Conservation (phyloP, 768 basidiomycete genomes). For the Pholiota microspora region DNA sequence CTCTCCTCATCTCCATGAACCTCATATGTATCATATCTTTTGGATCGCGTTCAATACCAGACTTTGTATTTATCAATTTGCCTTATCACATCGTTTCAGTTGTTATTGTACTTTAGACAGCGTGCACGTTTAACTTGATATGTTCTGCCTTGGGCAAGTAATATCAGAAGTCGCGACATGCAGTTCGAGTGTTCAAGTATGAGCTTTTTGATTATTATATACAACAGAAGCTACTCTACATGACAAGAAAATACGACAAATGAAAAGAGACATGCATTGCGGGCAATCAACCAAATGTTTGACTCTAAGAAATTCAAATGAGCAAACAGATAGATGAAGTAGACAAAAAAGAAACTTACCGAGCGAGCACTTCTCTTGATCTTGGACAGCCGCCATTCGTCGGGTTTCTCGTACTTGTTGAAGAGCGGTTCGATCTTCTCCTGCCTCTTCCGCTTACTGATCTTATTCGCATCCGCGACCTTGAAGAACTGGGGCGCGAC, state of each 20-base stretch:
- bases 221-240: conserved; percentile 1
- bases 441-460: conserved; percentile 92
- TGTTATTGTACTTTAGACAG: neutral
- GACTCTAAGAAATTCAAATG: conserved; percentile 51
- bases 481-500: conserved; percentile 99
- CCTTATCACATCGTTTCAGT: neutral
- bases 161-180: neutral
- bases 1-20: neutral
- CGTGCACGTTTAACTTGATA: neutral
- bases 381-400: conserved; percentile 93
- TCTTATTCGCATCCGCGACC: conserved; percentile 96
- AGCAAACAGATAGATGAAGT: conserved; percentile 9
- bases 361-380: conserved; percentile 90
- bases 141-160: neutral
- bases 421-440: conserved; percentile 96
- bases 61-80: conserved; percentile 3
- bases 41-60: conserved; percentile 1
- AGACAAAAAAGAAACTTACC: conserved; percentile 32
- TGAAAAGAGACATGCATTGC: conserved; percentile 2
- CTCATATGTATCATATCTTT: conserved; percentile 3
- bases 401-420: conserved; percentile 94
- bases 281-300: conserved; percentile 76
- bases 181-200: neutral
- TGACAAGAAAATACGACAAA: neutral
- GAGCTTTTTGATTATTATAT: neutral